A percentile compares a stretch with the other conserved stretches of the same genome.
Conservation (phyloP, 1,139 yeast genomes). For the Debaryomyces udenii region DNA sequence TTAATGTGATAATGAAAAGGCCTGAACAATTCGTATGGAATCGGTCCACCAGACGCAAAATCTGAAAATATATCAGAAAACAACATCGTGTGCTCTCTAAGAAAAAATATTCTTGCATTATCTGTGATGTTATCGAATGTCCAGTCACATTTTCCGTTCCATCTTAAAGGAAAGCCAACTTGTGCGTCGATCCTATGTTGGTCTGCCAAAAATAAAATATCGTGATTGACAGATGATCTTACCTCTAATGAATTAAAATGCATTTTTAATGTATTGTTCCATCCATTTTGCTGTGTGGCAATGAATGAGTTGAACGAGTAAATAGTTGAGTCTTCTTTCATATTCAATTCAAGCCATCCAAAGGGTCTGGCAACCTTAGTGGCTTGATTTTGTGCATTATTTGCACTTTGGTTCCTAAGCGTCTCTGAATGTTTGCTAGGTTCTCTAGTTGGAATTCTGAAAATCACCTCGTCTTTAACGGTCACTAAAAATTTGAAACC, state of each 20-base stretch:
- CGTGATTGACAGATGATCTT: slow-evolving; percentile 87
- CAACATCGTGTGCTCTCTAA: slow-evolving; percentile 82
- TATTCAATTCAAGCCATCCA: slow-evolving; percentile 87
- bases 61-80: slow-evolving; percentile 77
- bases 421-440: slow-evolving; percentile 66
- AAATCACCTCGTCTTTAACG: slow-evolving; percentile 64
- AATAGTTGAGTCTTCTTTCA: slow-evolving; percentile 56
- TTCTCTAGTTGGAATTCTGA: slow-evolving; percentile 84
- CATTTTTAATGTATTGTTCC: slow-evolving; percentile 53
- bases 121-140: slow-evolving; percentile 54
- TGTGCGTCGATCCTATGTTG: slow-evolving; percentile 58
- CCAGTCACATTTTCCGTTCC: slow-evolving; percentile 85
- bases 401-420: slow-evolving; percentile 19
- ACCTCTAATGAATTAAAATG: slow-evolving; percentile 63
- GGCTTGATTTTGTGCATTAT: slow-evolving; percentile 13
- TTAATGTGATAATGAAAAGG: slow-evolving; percentile 65
- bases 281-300: slow-evolving; percentile 58
- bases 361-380: slow-evolving; percentile 53
- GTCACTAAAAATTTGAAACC: slow-evolving; percentile 58
- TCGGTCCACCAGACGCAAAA: slow-evolving; percentile 73
- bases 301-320: slow-evolving; percentile 52
- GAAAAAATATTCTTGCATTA: slow-evolving; percentile 60
- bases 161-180: slow-evolving; percentile 69
- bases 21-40: slow-evolving; percentile 74
- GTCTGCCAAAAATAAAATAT: slow-evolving; percentile 67